Evolutionary conservation across 1,284 basidiomycete genomes (phyloP).

Genomic region (Apiotrichum sp.): DNA sequence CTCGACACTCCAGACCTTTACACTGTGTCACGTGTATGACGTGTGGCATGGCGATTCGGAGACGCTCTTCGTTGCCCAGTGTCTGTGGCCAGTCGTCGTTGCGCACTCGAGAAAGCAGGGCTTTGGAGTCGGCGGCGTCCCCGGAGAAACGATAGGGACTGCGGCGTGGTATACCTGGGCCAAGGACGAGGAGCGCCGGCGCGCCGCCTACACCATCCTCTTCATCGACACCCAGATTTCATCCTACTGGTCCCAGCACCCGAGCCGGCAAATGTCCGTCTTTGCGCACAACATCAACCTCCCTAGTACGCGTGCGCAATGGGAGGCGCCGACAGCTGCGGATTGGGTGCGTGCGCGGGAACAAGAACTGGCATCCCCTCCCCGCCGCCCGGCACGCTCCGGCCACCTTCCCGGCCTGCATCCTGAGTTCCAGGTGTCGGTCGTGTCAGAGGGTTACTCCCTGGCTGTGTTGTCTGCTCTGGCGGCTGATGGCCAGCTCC

Average conservation of each 20-base stretch:
- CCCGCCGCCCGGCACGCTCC: background rate
- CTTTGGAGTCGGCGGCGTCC: slow-evolving; percentile 26
- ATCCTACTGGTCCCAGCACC: slow-evolving; percentile 39
- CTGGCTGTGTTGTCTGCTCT: slow-evolving; percentile 27
- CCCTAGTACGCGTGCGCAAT: slow-evolving; percentile 27
- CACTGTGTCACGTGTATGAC: slow-evolving; percentile 38
- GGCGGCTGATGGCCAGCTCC: slow-evolving; percentile 17
- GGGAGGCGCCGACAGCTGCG: slow-evolving; percentile 30
- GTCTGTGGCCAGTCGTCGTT: slow-evolving; percentile 40
- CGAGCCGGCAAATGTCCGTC: slow-evolving; percentile 34
- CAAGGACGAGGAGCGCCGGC: slow-evolving; percentile 38
- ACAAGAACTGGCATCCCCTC: background rate
- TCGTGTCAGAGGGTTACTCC: slow-evolving; percentile 33
- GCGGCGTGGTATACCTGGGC: slow-evolving; percentile 35
- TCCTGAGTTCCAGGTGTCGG: slow-evolving; percentile 34
- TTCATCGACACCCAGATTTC: slow-evolving; percentile 40
- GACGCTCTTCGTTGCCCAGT: slow-evolving; percentile 36
- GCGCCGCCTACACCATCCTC: slow-evolving; percentile 36
- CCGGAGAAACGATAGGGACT: background rate
- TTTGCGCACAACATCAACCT: slow-evolving; percentile 39
- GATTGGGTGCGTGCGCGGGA: slow-evolving; percentile 29
- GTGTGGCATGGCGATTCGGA: slow-evolving; percentile 34
- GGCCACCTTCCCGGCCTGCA: slow-evolving; percentile 32
- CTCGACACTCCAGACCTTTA: slow-evolving; percentile 32
- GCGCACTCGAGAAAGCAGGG: slow-evolving; percentile 39